These are phyloP conservation scores for Penicillium dipodomyicola DNA, from an alignment of 495 filamentous ascomycete genomes.

Conservation along the genomic window DNA sequence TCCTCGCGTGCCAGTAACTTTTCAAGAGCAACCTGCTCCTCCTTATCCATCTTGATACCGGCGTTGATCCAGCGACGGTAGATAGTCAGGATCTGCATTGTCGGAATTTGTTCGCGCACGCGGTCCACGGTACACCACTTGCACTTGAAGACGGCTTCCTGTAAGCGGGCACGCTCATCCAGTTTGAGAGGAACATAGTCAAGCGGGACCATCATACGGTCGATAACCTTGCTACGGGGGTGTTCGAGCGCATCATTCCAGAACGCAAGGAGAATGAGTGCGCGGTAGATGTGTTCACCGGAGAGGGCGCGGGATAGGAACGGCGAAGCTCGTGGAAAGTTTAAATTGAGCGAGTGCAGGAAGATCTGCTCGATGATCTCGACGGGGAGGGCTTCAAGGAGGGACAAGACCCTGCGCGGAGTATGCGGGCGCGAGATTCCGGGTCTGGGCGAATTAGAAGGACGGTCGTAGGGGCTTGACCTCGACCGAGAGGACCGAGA, in stretches of 20 bases:
- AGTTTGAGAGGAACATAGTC: constrained; percentile 28
- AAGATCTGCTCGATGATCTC: constrained; percentile 57
- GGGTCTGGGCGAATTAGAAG: constrained; percentile 7
- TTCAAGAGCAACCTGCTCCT: constrained; percentile 21
- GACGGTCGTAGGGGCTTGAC: constrained; percentile 5
- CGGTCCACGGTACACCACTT: constrained; percentile 41
- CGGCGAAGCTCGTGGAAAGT: constrained; percentile 45
- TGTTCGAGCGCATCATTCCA: constrained; percentile 30
- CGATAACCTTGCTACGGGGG: constrained; percentile 19
- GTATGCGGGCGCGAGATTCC: not conserved
- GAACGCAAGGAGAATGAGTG: constrained; percentile 41
- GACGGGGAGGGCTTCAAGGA: constrained; percentile 50
- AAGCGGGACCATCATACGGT: constrained; percentile 32
- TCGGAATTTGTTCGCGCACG: constrained; percentile 32
- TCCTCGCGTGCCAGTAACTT: constrained; percentile 26
- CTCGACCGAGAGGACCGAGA: constrained; percentile 4
- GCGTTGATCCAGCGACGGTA: constrained; percentile 35
- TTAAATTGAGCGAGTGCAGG: constrained; percentile 47
- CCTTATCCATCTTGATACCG: constrained; percentile 26
- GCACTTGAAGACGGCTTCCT: constrained; percentile 33
- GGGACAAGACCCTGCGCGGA: constrained; percentile 25
- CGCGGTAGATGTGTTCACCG: constrained; percentile 40
- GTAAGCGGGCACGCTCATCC: constrained; percentile 29
- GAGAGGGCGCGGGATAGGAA: constrained; percentile 39
- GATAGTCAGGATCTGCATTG: constrained; percentile 33